A percentile compares a stretch with the other conserved stretches of the same genome.
phyloP scores from a whole-genome alignment of 1,284 basidiomycete species.

The Termitomyces sp. region DNA sequence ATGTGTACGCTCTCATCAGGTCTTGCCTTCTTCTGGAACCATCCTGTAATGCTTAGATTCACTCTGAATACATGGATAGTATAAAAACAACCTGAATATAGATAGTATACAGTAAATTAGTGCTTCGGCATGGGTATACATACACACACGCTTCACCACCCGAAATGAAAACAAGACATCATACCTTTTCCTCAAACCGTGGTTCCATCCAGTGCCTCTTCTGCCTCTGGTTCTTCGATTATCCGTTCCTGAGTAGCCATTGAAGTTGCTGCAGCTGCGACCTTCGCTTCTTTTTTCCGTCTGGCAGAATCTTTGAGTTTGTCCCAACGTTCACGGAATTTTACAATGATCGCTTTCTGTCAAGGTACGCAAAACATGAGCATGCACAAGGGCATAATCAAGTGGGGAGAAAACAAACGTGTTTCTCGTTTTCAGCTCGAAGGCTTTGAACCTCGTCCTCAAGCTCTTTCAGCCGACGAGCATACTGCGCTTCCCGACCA shows the following conservation, averaged over 20 bases:
- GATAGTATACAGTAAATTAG: background rate
- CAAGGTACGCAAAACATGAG: constrained; percentile 16
- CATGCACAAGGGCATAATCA: constrained; percentile 1
- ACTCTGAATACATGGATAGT: background rate
- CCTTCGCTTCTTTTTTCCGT: constrained; percentile 81
- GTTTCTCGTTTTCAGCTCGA: constrained; percentile 75
- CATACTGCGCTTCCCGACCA: constrained; percentile 63
- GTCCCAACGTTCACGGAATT: constrained; percentile 84
- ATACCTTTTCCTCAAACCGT: constrained; percentile 2
- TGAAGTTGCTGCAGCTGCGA: constrained; percentile 45
- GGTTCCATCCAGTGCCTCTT: constrained; percentile 46
- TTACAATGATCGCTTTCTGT: constrained; percentile 77
- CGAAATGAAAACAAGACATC: background rate
- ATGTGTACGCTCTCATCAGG: background rate
- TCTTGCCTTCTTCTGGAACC: background rate
- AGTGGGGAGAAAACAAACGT: constrained; percentile 39
- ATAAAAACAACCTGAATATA: background rate
- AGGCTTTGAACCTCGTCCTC: constrained; percentile 71
- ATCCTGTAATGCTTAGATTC: too few relatives aligned
- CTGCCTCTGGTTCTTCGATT: constrained; percentile 72
- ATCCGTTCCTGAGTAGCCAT: constrained; percentile 57
- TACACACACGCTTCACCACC: background rate
- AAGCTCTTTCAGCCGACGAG: constrained; percentile 65
- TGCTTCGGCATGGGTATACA: constrained; percentile 11
- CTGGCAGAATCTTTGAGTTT: constrained; percentile 83